A percentile compares a stretch with the other conserved stretches of the same genome.
phyloP scores from a whole-genome alignment of 805 yeast genomes.

The Citeromyces nyonsensis region DNA sequence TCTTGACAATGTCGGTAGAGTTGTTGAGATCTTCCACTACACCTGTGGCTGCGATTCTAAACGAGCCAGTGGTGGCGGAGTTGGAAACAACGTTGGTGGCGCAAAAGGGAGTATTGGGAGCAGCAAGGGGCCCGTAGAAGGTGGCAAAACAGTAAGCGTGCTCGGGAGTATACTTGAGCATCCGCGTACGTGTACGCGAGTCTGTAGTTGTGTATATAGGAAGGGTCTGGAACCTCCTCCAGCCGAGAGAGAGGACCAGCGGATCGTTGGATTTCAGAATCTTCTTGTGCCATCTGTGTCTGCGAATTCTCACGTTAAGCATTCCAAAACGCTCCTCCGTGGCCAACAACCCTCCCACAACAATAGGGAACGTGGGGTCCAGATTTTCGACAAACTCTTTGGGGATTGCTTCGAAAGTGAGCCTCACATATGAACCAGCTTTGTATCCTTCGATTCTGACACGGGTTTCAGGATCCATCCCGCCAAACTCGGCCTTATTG shows the following conservation, averaged over 20 bases:
- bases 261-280: conserved; percentile 94
- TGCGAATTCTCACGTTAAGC: conserved; percentile 83
- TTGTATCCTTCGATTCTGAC: conserved; percentile 77
- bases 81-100: conserved; percentile 84
- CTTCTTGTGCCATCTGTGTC: conserved; percentile 98
- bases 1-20: conserved; percentile 84
- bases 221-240: conserved; percentile 96
- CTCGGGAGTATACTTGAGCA: conserved; percentile 97
- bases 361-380: conserved; percentile 71
- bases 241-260: conserved; percentile 80
- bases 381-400: conserved; percentile 83
- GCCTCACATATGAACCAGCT: conserved; percentile 87
- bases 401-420: conserved; percentile 73
- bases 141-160: conserved; percentile 94
- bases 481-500: conserved; percentile 65
- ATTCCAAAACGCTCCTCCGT: conserved; percentile 91
- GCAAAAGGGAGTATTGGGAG: conserved; percentile 95
- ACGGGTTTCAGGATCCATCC: conserved; percentile 65
- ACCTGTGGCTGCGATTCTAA: conserved; percentile 95
- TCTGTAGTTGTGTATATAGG: conserved; percentile 95
- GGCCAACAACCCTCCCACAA: conserved; percentile 81
- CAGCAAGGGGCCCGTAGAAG: conserved; percentile 91
- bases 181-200: conserved; percentile 93
- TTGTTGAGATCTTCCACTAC: conserved; percentile 87
- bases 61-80: conserved; percentile 73